Percentiles rank a stretch among this genome's conserved stretches.
Evolutionary conservation across 2,329 filamentous ascomycete species (phyloP).

Genomic region (Nectriaceae sp.): DNA sequence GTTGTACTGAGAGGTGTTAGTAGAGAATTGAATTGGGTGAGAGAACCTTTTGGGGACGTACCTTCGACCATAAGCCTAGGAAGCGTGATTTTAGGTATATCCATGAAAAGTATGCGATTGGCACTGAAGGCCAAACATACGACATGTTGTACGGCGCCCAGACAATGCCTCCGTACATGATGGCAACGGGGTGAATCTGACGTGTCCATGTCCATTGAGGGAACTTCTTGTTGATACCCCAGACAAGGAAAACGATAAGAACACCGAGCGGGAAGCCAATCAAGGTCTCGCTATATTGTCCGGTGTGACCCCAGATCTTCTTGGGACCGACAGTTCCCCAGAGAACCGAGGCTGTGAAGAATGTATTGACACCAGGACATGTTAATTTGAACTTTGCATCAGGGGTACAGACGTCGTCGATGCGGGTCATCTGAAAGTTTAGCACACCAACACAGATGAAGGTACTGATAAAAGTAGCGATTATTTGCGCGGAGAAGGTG

Average conservation of each 20-base stretch:
- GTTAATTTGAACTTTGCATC: slow-evolving; percentile 50
- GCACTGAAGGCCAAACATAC: slow-evolving; percentile 54
- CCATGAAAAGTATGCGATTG: slow-evolving; percentile 54
- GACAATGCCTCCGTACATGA: slow-evolving; percentile 48
- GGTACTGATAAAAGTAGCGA: slow-evolving; percentile 56
- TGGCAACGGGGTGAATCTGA: slow-evolving; percentile 50
- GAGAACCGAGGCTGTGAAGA: slow-evolving; percentile 57
- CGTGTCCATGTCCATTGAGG: slow-evolving; percentile 42
- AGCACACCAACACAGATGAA: slow-evolving; percentile 52
- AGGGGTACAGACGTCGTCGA: slow-evolving; percentile 50
- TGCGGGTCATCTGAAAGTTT: slow-evolving; percentile 51
- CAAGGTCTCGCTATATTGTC: slow-evolving; percentile 50
- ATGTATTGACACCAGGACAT: slow-evolving; percentile 55
- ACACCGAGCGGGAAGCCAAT: slow-evolving; percentile 54
- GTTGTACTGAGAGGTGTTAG: slow-evolving; percentile 44
- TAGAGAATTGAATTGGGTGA: background rate
- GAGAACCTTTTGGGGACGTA: slow-evolving; percentile 26
- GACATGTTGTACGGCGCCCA: slow-evolving; percentile 54
- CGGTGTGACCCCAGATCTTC: slow-evolving; percentile 50
- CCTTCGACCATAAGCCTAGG: slow-evolving; percentile 54
- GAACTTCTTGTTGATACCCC: slow-evolving; percentile 40
- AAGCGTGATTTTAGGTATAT: slow-evolving; percentile 52
- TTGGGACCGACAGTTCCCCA: slow-evolving; percentile 56
- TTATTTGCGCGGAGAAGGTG: slow-evolving; percentile 60
- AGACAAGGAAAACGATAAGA: slow-evolving; percentile 45